phyloP scores from a whole-genome alignment of 495 filamentous ascomycete species.

The Staphylotrichum tortipilum region DNA sequence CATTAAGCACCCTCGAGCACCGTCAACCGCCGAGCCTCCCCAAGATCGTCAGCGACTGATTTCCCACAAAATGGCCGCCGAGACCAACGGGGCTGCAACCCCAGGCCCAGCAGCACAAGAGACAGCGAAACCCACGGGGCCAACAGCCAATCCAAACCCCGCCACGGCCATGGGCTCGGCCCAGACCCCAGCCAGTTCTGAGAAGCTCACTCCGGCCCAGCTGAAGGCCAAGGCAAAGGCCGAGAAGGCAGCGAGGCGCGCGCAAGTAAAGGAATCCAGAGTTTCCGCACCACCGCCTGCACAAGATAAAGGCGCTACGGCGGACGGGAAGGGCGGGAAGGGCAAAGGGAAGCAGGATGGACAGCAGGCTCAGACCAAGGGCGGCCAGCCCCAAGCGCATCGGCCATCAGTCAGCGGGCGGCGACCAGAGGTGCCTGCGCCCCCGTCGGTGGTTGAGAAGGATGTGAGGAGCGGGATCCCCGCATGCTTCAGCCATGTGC shows the following conservation, averaged over 20 bases:
- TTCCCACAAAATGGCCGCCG: conserved; percentile 17
- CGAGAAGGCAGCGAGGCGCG: conserved; percentile 68
- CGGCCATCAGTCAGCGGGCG: conserved; percentile 29
- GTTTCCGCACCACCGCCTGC: conserved; percentile 13
- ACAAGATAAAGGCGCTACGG: not conserved
- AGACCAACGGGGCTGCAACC: conserved; percentile 14
- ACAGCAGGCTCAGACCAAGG: conserved; percentile 27
- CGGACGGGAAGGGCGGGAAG: conserved; percentile 33
- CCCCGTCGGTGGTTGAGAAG: conserved; percentile 39
- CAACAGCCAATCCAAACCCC: conserved; percentile 5
- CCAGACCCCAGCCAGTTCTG: conserved; percentile 8
- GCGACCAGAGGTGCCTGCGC: no score
- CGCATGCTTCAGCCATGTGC: conserved; percentile 76
- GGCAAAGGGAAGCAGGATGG: conserved; percentile 45
- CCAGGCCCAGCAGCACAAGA: conserved; percentile 7
- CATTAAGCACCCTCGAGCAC: not conserved
- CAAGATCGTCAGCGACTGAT: not conserved
- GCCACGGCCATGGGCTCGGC: no score
- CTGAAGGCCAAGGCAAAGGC: conserved; percentile 70
- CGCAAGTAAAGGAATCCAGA: conserved; percentile 48
- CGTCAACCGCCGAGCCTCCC: not conserved
- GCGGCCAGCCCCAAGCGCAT: conserved; percentile 18
- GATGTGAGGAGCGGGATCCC: conserved; percentile 41
- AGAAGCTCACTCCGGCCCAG: conserved; percentile 55
- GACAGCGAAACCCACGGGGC: not conserved